These are phyloP conservation scores for Termitomyces sp. DNA, from an alignment of 768 basidiomycete species.

Conservation along the genomic window DNA sequence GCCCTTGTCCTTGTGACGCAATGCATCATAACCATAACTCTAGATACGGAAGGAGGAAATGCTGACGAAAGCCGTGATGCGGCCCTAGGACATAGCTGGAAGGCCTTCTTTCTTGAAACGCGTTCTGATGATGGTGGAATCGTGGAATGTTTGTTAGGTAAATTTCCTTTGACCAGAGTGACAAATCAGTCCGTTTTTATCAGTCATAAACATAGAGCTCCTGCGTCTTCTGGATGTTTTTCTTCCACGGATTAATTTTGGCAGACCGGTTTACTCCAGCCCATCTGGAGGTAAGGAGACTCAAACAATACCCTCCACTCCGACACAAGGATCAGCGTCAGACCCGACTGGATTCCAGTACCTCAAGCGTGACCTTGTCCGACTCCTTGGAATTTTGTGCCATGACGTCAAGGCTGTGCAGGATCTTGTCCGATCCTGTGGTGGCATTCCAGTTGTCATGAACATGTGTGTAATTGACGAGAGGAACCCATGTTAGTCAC, in stretches of 20 bases:
- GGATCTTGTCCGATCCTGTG: slow-evolving; percentile 63
- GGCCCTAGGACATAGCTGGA: slow-evolving; percentile 24
- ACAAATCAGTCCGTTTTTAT: slow-evolving; percentile 9
- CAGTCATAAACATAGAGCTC: slow-evolving; percentile 42
- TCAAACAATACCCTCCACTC: slow-evolving; percentile 14
- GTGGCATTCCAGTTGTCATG: slow-evolving; percentile 79
- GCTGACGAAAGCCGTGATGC: slow-evolving; percentile 14
- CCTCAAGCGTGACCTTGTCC: slow-evolving; percentile 87
- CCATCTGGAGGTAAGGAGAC: slow-evolving; percentile 17
- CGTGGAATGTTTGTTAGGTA: slow-evolving; percentile 56
- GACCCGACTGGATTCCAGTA: slow-evolving; percentile 67
- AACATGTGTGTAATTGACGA: slow-evolving; percentile 89
- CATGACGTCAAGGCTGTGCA: slow-evolving; percentile 62
- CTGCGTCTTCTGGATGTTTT: slow-evolving; percentile 74
- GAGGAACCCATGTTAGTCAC: slow-evolving; percentile 81
- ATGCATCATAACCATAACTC: slow-evolving; percentile 59
- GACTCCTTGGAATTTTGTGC: slow-evolving; percentile 74
- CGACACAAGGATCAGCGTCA: slow-evolving; percentile 19
- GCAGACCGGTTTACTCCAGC: slow-evolving; percentile 42
- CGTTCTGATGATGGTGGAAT: slow-evolving; percentile 38
- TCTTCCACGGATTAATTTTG: slow-evolving; percentile 80
- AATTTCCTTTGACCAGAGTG: not conserved
- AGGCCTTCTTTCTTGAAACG: slow-evolving; percentile 38
- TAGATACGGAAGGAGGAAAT: slow-evolving; percentile 42
- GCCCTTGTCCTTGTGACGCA: slow-evolving; percentile 75